phyloP scores from a whole-genome alignment of 345 rosid species.

The Dimocarpus longan region DNA sequence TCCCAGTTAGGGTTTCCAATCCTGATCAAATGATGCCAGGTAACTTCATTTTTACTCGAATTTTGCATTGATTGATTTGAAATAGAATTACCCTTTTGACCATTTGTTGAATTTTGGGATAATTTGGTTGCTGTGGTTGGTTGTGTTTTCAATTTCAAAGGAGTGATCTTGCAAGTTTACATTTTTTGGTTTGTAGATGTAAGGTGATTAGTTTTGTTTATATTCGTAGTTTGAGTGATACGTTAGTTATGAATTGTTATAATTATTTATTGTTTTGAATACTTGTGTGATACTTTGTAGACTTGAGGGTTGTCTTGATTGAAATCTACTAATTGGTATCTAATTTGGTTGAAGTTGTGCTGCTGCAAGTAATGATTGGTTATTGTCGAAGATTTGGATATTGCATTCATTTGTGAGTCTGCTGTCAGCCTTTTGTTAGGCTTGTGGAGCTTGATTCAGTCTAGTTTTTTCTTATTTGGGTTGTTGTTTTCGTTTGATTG shows the following conservation, averaged over 20 bases:
- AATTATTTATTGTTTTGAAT: not conserved
- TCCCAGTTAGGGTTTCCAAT: conserved; percentile 31
- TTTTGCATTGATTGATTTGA: not conserved
- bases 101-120: not conserved
- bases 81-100: not conserved
- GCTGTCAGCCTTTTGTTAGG: too few relatives aligned
- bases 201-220: not conserved
- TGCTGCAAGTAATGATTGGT: not conserved
- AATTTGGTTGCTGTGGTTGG: not conserved
- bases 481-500: conserved; percentile 1
- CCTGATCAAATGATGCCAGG: conserved; percentile 38
- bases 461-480: not conserved
- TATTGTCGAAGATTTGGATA: not conserved
- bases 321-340: not conserved
- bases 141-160: not conserved
- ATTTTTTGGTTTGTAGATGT: not conserved
- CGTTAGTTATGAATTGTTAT: not conserved
- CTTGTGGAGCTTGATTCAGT: not conserved
- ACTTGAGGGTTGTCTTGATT: not conserved
- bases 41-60: conserved; percentile 23
- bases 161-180: not conserved
- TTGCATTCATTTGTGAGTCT: not conserved
- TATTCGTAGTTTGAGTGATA: not conserved
- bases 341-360: not conserved
- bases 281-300: not conserved